These are phyloP conservation scores for Cicer judaicum DNA, from an alignment of 306 rosid species.

Conservation along the genomic window DNA sequence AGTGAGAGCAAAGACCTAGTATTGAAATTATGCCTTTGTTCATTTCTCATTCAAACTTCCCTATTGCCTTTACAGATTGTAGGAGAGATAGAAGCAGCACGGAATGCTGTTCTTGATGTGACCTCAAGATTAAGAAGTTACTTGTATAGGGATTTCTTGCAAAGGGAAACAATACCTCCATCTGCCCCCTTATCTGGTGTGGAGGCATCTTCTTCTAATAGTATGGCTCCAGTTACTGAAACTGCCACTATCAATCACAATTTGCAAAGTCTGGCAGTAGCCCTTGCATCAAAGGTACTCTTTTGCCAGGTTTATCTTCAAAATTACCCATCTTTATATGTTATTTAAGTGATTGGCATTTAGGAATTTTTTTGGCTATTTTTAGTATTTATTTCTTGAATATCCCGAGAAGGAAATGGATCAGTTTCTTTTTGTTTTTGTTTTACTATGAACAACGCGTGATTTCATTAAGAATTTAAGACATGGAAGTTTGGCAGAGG, in stretches of 20 bases:
- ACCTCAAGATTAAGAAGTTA: slow-evolving; percentile 85
- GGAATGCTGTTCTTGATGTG: slow-evolving; percentile 92
- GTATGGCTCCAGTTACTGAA: slow-evolving; percentile 53
- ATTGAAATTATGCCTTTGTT: slow-evolving; percentile 36
- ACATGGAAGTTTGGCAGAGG: background rate
- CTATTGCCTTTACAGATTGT: slow-evolving; percentile 66
- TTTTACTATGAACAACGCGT: background rate
- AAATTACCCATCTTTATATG: slow-evolving; percentile 16
- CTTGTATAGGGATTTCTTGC: slow-evolving; percentile 74
- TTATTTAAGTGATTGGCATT: slow-evolving; percentile 8
- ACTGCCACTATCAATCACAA: slow-evolving; percentile 61
- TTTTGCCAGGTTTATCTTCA: slow-evolving; percentile 24
- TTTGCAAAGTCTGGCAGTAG: slow-evolving; percentile 53
- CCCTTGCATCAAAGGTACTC: slow-evolving; percentile 70
- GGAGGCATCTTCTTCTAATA: slow-evolving; percentile 64
- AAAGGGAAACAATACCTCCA: slow-evolving; percentile 64
- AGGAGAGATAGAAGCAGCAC: slow-evolving; percentile 91
- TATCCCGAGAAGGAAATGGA: slow-evolving; percentile 11
- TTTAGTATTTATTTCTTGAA: slow-evolving; percentile 27
- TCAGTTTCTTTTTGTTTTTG: background rate
- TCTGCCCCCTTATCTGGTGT: slow-evolving; percentile 51
- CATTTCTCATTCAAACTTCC: slow-evolving; percentile 34
- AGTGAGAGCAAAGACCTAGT: slow-evolving; percentile 37
- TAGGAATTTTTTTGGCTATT: slow-evolving; percentile 34
- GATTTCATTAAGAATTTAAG: slow-evolving; percentile 1